Evolutionary conservation across 1,284 basidiomycete species (phyloP), one percentile per base, ranked within the genome.

Genomic region (Fomitopsis palustris): DNA sequence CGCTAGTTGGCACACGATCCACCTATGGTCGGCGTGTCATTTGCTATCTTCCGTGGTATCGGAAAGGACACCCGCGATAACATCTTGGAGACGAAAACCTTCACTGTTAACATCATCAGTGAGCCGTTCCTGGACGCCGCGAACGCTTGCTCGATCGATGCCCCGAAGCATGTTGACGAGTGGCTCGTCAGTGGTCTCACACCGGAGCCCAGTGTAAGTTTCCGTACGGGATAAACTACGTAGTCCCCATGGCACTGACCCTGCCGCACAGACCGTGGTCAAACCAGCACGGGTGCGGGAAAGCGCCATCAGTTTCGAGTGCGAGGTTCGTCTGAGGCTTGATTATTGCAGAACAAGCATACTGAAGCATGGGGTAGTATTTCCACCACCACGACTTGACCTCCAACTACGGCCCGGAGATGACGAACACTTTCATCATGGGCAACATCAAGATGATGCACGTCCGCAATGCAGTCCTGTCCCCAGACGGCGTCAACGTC

Each of bases 121-220:
- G 87, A 90, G 68, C 75, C 84, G 0, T 88, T 90, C 68, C 74
- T 86, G 53, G 86, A 90, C 67, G 87, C 88, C 0, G 83, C 86
- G 4, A 92, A 92, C 68, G 79, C 79, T 61, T 82, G 84, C 10
- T 78, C 85, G 4, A 79, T 88, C 38, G 86, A 91, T 62, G 78
- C 86, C 9, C 88, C 90, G 17, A 75, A 77, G 17, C 79, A 82
- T 8, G 77, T 83, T 5, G 80, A 86, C 65, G 88, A 92, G 71
- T 93, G 88, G 88, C 73, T 79, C 23, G 72, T 92, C 55, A 83
- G 84, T 59, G 91, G 91, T 2, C 71, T 93, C 61, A 90, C 86
- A 2, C 80, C 76, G 67, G 75, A 74, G 60, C 69, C 79, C 60
- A 80, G 84, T 70, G 87, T 90, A 70, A 72, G 84, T 77, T 29